A percentile compares a stretch with the other conserved stretches of the same genome.
These are phyloP conservation scores for Flaveria sonorensis DNA, from an alignment of 129 eudicot species.

Conservation along the genomic window DNA sequence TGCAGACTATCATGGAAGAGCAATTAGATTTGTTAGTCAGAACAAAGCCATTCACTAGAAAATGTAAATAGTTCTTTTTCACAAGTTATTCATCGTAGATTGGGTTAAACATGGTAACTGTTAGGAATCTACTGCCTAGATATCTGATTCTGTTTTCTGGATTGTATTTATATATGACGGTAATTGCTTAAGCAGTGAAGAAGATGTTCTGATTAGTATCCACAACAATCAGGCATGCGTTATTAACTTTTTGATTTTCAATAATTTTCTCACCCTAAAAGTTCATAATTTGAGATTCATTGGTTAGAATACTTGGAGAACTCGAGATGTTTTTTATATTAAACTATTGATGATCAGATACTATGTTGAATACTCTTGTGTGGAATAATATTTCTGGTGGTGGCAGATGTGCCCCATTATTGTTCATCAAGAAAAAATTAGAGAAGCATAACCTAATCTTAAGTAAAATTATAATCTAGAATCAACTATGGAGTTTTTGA, in stretches of 20 bases:
- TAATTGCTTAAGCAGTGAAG: constrained; percentile 28
- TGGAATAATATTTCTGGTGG: not conserved
- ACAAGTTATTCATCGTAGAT: constrained; percentile 29
- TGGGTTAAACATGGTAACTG: constrained; percentile 46
- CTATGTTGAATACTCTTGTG: not conserved
- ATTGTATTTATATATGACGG: constrained; percentile 25
- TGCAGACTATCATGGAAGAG: constrained; percentile 8
- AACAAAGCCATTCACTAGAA: constrained; percentile 7
- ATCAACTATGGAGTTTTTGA: too few relatives aligned
- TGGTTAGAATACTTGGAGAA: not conserved
- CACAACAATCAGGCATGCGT: constrained; percentile 44
- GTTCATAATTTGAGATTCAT: not conserved
- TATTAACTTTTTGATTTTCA: not conserved
- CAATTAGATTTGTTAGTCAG: constrained; percentile 7
- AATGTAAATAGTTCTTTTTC: constrained; percentile 31
- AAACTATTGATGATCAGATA: not conserved
- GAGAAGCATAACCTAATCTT: too few relatives aligned
- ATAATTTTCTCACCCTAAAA: not conserved
- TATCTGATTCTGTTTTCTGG: constrained; percentile 35
- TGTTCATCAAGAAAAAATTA: not conserved
- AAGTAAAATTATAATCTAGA: too few relatives aligned
- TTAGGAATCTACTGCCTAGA: constrained; percentile 30
- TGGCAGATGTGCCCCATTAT: not conserved
- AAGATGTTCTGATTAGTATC: constrained; percentile 27
- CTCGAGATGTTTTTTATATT: not conserved